These are phyloP conservation scores for Ceratobasidium papillatum DNA, from an alignment of 1,284 basidiomycete genomes.

Conservation along the genomic window DNA sequence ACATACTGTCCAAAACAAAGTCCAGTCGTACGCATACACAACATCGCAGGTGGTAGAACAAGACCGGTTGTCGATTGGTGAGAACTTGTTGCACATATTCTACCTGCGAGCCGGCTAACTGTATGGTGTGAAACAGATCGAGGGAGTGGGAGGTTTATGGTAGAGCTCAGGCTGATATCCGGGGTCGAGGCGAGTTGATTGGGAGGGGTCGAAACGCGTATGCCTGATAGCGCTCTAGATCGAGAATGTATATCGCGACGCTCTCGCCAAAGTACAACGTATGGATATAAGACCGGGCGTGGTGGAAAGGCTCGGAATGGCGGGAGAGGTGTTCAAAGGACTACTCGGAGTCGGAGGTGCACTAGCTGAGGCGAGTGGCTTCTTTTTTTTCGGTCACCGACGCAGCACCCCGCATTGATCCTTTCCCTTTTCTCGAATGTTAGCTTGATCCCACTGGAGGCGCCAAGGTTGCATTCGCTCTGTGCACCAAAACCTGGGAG, in stretches of 20 bases:
- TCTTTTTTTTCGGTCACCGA: neutral
- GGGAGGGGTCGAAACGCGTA: neutral
- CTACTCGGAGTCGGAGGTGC: no score
- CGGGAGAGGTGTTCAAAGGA: neutral
- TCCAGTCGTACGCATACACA: neutral
- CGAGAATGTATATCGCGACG: constrained; percentile 42
- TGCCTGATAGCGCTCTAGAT: constrained; percentile 2
- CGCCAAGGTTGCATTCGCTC: no score
- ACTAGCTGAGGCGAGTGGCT: no score
- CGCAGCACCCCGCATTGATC: neutral
- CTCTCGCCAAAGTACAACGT: constrained; percentile 33
- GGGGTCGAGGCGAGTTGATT: no score
- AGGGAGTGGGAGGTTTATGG: no score
- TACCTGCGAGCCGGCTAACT: no score
- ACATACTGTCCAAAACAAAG: no score
- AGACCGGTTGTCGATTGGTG: neutral
- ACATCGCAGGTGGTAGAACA: neutral
- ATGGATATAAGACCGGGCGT: neutral
- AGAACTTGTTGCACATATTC: neutral
- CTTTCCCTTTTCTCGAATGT: constrained; percentile 42
- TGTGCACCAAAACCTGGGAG: no score
- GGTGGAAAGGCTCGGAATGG: neutral
- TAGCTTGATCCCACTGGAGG: constrained; percentile 38
- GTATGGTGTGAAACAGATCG: no score
- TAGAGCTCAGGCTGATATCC: no score